phyloP scores from a whole-genome alignment of 2,329 filamentous ascomycete species.

The Emergomyces pasteurianus region DNA sequence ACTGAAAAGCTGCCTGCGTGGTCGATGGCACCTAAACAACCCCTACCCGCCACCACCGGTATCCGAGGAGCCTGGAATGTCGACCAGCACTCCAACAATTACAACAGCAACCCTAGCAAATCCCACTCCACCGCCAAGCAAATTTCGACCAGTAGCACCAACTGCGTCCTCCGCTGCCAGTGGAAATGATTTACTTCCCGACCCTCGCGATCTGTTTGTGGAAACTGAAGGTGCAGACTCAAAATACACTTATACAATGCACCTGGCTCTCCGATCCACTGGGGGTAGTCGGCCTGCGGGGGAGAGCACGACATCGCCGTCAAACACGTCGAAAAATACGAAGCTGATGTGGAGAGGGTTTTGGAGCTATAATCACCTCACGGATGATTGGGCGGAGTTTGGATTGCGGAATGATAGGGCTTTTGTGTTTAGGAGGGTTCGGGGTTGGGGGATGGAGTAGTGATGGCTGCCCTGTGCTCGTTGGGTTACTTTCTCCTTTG shows the following conservation, averaged over 20 bases:
- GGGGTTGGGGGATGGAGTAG: conserved; percentile 41
- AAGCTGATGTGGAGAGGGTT: conserved; percentile 82
- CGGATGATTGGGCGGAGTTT: conserved; percentile 85
- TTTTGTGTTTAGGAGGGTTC: conserved; percentile 51
- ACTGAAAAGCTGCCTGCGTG: conserved; percentile 56
- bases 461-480: neutral
- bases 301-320: conserved; percentile 9
- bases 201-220: conserved; percentile 54
- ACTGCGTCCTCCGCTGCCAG: neutral
- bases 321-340: conserved; percentile 56
- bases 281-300: conserved; percentile 30
- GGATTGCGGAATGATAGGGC: conserved; percentile 48
- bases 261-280: conserved; percentile 53
- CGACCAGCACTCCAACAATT: conserved; percentile 6
- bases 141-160: conserved; percentile 7
- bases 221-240: conserved; percentile 72
- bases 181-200: conserved; percentile 9
- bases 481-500: neutral
- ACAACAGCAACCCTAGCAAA: conserved; percentile 18
- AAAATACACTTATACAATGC: conserved; percentile 78
- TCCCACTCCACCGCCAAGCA: conserved; percentile 12
- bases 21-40: conserved; percentile 54
- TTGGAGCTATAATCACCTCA: conserved; percentile 80
- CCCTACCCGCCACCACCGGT: conserved; percentile 30
- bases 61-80: neutral